Conservation (phyloP, 2,329 filamentous ascomycete species). For the Orbilia blumenaviensis region DNA sequence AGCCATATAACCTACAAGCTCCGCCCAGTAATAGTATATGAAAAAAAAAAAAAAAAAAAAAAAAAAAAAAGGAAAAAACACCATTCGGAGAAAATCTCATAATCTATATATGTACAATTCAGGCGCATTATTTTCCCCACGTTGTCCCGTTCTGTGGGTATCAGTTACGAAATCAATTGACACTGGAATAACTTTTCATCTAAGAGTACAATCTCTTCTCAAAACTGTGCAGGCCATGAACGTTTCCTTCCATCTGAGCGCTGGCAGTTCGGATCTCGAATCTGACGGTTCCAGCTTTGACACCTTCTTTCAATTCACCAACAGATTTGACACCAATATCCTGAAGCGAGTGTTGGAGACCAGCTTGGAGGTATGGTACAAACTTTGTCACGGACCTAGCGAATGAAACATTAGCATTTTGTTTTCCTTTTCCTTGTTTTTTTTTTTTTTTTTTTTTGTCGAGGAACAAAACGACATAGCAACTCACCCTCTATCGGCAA, state of each 20-base stretch:
- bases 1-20: constrained; percentile 28
- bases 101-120: constrained; percentile 24
- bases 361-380: constrained; percentile 91
- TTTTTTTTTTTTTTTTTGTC: no score
- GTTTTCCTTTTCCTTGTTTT: no score
- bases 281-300: constrained; percentile 77
- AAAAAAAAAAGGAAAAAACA: not conserved
- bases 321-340: constrained; percentile 90
- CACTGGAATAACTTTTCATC: constrained; percentile 5
- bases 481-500: constrained; percentile 75
- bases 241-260: constrained; percentile 94
- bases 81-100: not conserved
- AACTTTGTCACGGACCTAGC: constrained; percentile 83
- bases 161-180: not conserved
- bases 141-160: no score
- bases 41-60: not conserved
- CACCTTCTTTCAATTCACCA: constrained; percentile 76
- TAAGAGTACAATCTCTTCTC: constrained; percentile 99
- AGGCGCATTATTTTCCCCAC: no score
- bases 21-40: not conserved
- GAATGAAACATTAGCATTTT: constrained; percentile 6
- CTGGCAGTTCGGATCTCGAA: constrained; percentile 95
- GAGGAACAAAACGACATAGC: not conserved
- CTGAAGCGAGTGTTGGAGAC: constrained; percentile 96
- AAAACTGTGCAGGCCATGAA: constrained; percentile 95